Evolutionary conservation across 225 moss, liverwort and hornwort species (phyloP).

Genomic region (Bryum argenteum): DNA sequence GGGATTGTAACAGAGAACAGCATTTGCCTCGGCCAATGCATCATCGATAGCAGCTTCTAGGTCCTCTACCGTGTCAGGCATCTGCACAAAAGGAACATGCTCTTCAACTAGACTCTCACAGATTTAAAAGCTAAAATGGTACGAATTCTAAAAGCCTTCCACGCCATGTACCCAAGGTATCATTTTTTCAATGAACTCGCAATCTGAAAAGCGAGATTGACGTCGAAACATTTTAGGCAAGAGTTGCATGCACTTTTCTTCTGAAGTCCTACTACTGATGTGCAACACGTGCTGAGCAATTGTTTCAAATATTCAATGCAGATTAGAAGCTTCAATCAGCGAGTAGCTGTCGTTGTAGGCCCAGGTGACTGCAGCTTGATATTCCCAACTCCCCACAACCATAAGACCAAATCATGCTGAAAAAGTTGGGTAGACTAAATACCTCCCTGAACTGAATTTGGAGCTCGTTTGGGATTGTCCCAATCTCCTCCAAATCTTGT

Average conservation of each 20-base stretch:
- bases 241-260: neutral
- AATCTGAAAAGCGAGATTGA: no score
- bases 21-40: conserved; percentile 46
- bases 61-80: conserved; percentile 63
- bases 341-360: no score
- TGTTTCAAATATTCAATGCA: neutral
- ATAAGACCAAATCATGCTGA: neutral
- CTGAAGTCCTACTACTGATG: neutral
- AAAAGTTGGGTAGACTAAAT: neutral
- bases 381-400: neutral
- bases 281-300: neutral
- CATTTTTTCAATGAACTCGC: neutral
- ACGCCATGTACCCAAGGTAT: neutral
- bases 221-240: neutral
- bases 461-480: conserved; percentile 44
- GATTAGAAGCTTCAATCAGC: no score
- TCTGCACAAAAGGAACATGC: conserved; percentile 30
- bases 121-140: no score
- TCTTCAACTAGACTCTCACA: neutral
- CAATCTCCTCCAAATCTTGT: conserved; percentile 30
- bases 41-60: conserved; percentile 57
- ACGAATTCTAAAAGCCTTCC: neutral
- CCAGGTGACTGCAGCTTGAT: neutral
- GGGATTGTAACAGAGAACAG: conserved; percentile 67
- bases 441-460: conserved; percentile 54